These are phyloP conservation scores for Thuja plicata DNA, from an alignment of 83 land plant genomes.

Conservation along the genomic window DNA sequence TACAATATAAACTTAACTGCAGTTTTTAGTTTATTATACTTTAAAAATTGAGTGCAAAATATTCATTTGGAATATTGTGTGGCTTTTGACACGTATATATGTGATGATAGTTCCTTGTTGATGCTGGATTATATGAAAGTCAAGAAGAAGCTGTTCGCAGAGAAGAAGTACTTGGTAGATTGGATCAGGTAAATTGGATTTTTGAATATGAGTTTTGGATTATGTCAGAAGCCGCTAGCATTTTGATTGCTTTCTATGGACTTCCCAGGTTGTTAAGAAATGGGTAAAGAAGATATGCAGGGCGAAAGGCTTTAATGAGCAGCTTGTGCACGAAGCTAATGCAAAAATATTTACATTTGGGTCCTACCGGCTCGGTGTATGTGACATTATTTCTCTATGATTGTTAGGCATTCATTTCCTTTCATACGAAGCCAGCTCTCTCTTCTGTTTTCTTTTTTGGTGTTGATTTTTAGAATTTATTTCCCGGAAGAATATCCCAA, in stretches of 20 bases:
- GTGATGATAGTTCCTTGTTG: constrained; percentile 44
- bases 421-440: neutral
- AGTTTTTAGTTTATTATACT: neutral
- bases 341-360: constrained; percentile 93
- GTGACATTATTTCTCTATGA: neutral
- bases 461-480: neutral
- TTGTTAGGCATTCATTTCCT: neutral
- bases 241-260: neutral
- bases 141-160: constrained; percentile 61
- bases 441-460: neutral
- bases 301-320: constrained; percentile 79
- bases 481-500: neutral
- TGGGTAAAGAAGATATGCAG: constrained; percentile 84
- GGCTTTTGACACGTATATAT: neutral
- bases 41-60: neutral
- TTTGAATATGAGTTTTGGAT: neutral
- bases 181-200: constrained; percentile 41
- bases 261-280: constrained; percentile 59
- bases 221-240: neutral
- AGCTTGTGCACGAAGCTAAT: constrained; percentile 85
- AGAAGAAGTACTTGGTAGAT: constrained; percentile 60
- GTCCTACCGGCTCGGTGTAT: constrained; percentile 87
- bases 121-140: constrained; percentile 65
- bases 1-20: neutral
- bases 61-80: neutral